Conservation (phyloP, 208 protist genomes). For the Acanthamoeba culbertsoni region DNA sequence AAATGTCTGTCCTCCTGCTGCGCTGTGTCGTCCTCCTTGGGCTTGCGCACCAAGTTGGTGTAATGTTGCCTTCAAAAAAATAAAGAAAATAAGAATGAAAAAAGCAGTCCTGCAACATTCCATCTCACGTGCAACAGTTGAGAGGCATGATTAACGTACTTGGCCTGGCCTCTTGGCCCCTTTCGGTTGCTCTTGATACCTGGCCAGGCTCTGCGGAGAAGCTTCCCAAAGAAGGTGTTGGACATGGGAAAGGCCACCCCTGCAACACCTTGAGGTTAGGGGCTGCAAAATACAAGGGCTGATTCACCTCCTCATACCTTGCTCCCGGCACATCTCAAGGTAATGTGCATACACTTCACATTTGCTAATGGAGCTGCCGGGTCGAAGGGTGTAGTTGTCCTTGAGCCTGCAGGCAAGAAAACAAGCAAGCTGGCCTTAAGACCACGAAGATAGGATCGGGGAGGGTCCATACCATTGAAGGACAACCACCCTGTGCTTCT, state of each 20-base stretch:
- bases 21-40: not conserved
- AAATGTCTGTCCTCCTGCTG: not conserved
- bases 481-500: not conserved
- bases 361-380: not conserved
- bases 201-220: not conserved
- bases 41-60: not conserved
- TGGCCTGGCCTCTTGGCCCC: conserved; percentile 1
- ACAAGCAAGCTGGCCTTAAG: too few species aligned
- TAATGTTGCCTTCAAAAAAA: not conserved
- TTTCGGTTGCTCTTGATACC: conserved; percentile 29
- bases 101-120: not conserved
- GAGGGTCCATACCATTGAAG: not conserved
- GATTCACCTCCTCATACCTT: too few species aligned
- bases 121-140: not conserved
- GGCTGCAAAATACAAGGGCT: not conserved
- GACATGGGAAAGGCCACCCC: not conserved
- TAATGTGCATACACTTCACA: not conserved
- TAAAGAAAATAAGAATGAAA: not conserved
- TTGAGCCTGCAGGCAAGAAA: not conserved
- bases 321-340: conserved; percentile 1
- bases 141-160: not conserved
- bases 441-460: not conserved
- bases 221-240: not conserved
- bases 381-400: not conserved
- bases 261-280: not conserved